phyloP scores from a whole-genome alignment of 495 filamentous ascomycete species.

The Tirmania nivea region DNA sequence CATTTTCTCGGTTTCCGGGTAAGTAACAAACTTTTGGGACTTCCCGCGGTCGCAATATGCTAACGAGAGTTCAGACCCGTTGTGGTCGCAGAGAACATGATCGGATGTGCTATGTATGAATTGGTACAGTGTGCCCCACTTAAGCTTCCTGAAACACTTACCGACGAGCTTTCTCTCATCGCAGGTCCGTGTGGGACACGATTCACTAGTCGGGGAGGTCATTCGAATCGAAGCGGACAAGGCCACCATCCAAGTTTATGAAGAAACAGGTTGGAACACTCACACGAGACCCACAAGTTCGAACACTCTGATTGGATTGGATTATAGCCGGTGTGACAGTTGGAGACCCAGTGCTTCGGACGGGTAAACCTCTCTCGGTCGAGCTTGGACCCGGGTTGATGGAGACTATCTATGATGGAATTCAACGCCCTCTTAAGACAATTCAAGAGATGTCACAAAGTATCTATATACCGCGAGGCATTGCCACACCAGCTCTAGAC shows the following conservation, averaged over 20 bases:
- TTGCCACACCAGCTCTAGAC: conserved; percentile 69
- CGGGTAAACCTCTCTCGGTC: conserved; percentile 87
- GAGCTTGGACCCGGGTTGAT: conserved; percentile 92
- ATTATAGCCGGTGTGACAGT: conserved; percentile 72
- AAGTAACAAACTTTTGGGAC: conserved; percentile 14
- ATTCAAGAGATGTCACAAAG: conserved; percentile 56
- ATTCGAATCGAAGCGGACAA: conserved; percentile 92
- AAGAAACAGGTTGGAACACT: conserved; percentile 61
- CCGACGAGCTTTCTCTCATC: conserved; percentile 1
- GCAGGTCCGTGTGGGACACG: conserved; percentile 74
- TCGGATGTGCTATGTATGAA: conserved; percentile 99
- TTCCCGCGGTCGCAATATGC: conserved; percentile 24
- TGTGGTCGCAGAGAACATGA: conserved; percentile 93
- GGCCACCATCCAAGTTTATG: conserved; percentile 95
- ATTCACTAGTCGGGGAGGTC: conserved; percentile 81
- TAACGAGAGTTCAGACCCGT: conserved; percentile 44
- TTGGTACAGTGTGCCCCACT: conserved; percentile 36
- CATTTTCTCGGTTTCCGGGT: conserved; percentile 70
- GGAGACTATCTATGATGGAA: conserved; percentile 99
- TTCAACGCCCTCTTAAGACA: conserved; percentile 75
- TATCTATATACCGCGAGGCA: conserved; percentile 95
- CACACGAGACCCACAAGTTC: neutral
- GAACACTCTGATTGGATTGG: conserved; percentile 7
- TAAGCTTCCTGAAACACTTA: conserved; percentile 4
- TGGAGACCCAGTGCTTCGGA: conserved; percentile 75